Evolutionary conservation across 2,329 filamentous ascomycete genomes (phyloP), one percentile per base, ranked within the genome.

Genomic region (Ophiocordyceps camponoti-saundersi): DNA sequence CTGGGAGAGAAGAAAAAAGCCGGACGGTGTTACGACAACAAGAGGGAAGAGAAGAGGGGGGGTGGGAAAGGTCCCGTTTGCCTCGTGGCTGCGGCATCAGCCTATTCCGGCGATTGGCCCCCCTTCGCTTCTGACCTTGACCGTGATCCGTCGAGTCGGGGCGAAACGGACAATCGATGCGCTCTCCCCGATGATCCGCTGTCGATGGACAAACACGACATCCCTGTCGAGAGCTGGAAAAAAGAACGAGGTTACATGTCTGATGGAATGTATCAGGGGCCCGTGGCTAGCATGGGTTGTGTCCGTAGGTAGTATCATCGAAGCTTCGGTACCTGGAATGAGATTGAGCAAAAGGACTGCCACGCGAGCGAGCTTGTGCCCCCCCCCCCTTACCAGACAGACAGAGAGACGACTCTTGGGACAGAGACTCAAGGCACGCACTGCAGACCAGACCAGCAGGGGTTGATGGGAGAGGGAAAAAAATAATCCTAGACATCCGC

Each of bases 311-410:
- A 26, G 23, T 18, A 39, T 39, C 36, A 39, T 40, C 36, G 36
- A 40, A 40, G n/a, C 5, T 29, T 20, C 36, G 36, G 43, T 44
- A 32, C 29, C 26, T 39, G 16, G 44, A 46, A 44, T 43, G 48
- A 42, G 44, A 29, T 42, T 23, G 32, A 46, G 48, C 39, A 52
- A 50, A 50, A 47, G 46, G 45, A 47, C 45, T 50, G 49, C 52
- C 52, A 51, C 50, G 50, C 53, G 52, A 52, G 50, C 53, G 52
- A 52, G 50, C 42, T 48, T 47, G 46, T 44, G 51, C 48, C 11
- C 32, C 32, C 11, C 12, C 44, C 43, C 46, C 46, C 47, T 43
- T 48, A 45, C 34, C 42, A 45, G 44, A 23, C 44, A 48, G 20
- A 29, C 26, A 7, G 16, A 23, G 39, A 48, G 20, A 29, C 26